Conservation (phyloP, 306 rosid genomes). For the Lagenaria siceraria region DNA sequence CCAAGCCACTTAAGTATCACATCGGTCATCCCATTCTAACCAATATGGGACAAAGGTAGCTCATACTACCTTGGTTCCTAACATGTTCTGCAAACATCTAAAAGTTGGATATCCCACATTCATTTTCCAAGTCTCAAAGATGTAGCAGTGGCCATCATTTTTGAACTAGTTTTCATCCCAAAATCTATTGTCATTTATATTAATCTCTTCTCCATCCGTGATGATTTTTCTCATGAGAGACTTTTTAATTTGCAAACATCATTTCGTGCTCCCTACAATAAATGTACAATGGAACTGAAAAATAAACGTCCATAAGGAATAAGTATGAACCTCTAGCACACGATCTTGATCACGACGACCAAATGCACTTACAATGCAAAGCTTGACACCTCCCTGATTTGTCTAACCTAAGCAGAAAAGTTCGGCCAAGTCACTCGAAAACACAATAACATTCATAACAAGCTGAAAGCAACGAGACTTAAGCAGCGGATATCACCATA, state of each 20-base stretch:
- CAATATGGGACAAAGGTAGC: no score
- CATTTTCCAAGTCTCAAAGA: background rate
- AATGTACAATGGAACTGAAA: background rate
- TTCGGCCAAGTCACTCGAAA: slow-evolving; percentile 14
- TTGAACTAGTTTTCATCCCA: background rate
- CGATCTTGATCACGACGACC: slow-evolving; percentile 38
- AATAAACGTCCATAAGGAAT: background rate
- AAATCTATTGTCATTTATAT: background rate
- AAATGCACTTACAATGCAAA: slow-evolving; percentile 23
- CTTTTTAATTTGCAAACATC: background rate
- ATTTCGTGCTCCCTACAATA: background rate
- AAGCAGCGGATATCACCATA: slow-evolving; percentile 14
- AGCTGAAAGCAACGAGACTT: background rate
- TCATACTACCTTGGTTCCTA: no score
- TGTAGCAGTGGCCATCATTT: background rate
- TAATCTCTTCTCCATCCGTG: background rate
- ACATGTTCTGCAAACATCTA: background rate
- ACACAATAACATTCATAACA: slow-evolving; percentile 1
- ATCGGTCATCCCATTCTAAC: no score
- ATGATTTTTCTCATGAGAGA: background rate
- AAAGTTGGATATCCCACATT: background rate
- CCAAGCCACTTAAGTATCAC: no score
- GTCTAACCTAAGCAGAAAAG: slow-evolving; percentile 59
- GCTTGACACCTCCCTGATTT: slow-evolving; percentile 31
- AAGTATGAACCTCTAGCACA: slow-evolving; percentile 49